Evolutionary conservation across 495 filamentous ascomycete species (phyloP), one percentile per base, ranked within the genome.

Genomic region (Penicillium roqueforti): DNA sequence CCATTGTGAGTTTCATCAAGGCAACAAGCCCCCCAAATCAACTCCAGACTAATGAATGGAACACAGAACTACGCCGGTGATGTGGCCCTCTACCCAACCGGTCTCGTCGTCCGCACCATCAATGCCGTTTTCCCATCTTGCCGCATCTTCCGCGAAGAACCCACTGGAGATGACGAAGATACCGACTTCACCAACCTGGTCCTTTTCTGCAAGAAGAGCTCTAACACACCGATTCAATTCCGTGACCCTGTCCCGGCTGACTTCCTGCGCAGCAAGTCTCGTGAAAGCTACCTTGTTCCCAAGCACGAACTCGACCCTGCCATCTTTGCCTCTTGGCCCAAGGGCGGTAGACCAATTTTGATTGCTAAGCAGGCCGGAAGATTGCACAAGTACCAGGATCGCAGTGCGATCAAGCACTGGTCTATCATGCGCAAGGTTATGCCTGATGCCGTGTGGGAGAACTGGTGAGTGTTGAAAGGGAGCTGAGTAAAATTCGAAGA

Each of bases 1-100:
- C 92, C 19, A 93, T 98, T 58, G 90, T 93, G 76, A 73, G 85
- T 73, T 40, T 41, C 32, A 28, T 20, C 26, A n/a, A 23, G 14
- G 40, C n/a, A 51, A 22, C 16, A 38, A 31, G 47, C 31, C 19
- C 18, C 9, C 29, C 22, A 6, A 6, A 39, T 32, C 34, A 22
- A 44, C 7, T 16, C 18, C 3, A 4, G 8, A 28, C 44, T 51
- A 48, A 54, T 37, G 20, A 39, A 41, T 13, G 10, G 46, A 44
- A 39, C 14, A 43, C 58, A 95, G 90, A 98, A 98, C 73, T 98
- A 96, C 71, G 93, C 92, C n/a, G 93, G 91, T 38, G 92, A 97
- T 65, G 78, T 96, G 38, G 70, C 80, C 46, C 81, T 90, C 22
- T 86, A 86, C 26, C 78, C 87, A 13, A 83, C 87, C 22, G 79